A percentile compares a stretch with the other conserved stretches of the same genome.
Conservation (phyloP, 345 rosid genomes). For the Cardamine occulta region DNA sequence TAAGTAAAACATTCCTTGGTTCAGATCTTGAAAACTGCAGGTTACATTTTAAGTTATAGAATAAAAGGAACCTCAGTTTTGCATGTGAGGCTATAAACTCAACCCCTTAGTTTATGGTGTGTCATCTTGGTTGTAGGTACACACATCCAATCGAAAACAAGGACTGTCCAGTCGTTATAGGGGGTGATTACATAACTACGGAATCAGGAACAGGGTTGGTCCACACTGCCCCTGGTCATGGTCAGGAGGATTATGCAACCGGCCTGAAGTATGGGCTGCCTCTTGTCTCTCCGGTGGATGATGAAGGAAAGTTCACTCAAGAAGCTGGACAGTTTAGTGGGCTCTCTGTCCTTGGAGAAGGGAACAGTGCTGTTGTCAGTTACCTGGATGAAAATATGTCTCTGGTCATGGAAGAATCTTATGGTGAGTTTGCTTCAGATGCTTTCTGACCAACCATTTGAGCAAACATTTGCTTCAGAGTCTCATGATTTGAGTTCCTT, state of each 20-base stretch:
- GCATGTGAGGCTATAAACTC: not conserved
- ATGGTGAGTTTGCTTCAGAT: conserved; percentile 56
- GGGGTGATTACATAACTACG: conserved; percentile 96
- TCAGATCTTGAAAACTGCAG: conserved; percentile 93
- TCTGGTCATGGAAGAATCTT: conserved; percentile 83
- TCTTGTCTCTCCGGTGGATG: conserved; percentile 80
- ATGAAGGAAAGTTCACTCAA: conserved; percentile 89
- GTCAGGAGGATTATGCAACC: conserved; percentile 92
- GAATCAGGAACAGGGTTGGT: conserved; percentile 98
- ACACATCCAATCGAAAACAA: conserved; percentile 70
- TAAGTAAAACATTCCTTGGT: conserved; percentile 70
- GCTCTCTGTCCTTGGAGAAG: conserved; percentile 93
- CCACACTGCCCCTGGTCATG: conserved; percentile 99
- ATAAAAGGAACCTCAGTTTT: conserved; percentile 23
- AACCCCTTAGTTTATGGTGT: conserved; percentile 28
- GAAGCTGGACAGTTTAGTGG: conserved; percentile 89
- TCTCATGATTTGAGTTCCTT: conserved; percentile 22
- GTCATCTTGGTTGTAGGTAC: conserved; percentile 66
- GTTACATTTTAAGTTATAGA: conserved; percentile 46
- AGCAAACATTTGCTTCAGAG: not conserved
- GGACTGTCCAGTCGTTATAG: conserved; percentile 84
- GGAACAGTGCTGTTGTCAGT: conserved; percentile 78
- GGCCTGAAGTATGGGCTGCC: conserved; percentile 89
- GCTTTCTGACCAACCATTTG: conserved; percentile 21
- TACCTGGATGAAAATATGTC: conserved; percentile 74